These are phyloP conservation scores for Fusarium devonianum DNA, from an alignment of 2,329 filamentous ascomycete genomes.

Conservation along the genomic window DNA sequence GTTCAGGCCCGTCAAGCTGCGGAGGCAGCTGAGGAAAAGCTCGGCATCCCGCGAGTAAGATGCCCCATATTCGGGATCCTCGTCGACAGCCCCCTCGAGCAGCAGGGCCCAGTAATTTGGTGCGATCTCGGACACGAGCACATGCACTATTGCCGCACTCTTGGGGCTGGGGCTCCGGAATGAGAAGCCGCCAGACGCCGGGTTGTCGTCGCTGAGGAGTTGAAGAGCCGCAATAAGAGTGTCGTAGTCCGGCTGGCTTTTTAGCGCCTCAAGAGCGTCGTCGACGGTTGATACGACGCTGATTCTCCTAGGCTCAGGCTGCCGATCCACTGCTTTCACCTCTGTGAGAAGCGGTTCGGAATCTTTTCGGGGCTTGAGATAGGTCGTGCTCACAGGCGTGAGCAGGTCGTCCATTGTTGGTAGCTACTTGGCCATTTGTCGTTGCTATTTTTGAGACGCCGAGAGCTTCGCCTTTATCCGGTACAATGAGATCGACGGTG, in stretches of 20 bases:
- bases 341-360: constrained; percentile 50
- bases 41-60: constrained; percentile 48
- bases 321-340: constrained; percentile 38
- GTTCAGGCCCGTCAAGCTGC: constrained; percentile 78
- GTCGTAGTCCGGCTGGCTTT: constrained; percentile 67
- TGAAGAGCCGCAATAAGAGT: constrained; percentile 60
- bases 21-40: constrained; percentile 69
- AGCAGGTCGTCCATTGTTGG: constrained; percentile 63
- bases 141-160: constrained; percentile 77
- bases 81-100: constrained; percentile 50
- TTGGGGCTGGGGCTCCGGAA: constrained; percentile 64
- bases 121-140: constrained; percentile 75
- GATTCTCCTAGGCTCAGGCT: constrained; percentile 1
- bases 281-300: constrained; percentile 46
- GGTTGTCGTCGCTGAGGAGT: constrained; percentile 54
- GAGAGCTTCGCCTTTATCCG: too few relatives aligned
- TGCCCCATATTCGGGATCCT: constrained; percentile 4
- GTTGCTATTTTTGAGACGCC: background rate
- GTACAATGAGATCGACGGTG: too few relatives aligned
- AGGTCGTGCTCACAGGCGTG: constrained; percentile 61
- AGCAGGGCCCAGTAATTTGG: constrained; percentile 83
- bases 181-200: constrained; percentile 31
- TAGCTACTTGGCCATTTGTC: background rate
- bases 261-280: constrained; percentile 67
- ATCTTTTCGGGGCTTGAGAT: constrained; percentile 49